These are phyloP conservation scores for Prosopis cineraria DNA, from an alignment of 306 rosid genomes.

Conservation along the genomic window DNA sequence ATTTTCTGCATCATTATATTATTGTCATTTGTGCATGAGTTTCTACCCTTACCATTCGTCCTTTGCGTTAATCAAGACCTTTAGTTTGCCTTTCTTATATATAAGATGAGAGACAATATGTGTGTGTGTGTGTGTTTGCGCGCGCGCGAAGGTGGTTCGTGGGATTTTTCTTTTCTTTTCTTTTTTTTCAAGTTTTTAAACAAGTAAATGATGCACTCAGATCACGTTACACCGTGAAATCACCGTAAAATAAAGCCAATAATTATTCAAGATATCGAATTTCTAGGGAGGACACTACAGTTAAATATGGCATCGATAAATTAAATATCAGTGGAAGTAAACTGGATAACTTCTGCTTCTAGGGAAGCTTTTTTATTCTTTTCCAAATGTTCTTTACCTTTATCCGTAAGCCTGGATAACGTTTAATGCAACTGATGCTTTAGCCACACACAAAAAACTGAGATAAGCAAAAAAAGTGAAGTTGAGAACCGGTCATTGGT, in stretches of 20 bases:
- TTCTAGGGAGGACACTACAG: constrained; percentile 33
- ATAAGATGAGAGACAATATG: constrained; percentile 19
- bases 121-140: too few relatives aligned
- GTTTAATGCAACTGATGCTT: not conserved
- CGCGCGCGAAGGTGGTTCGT: constrained; percentile 2
- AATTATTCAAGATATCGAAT: constrained; percentile 24
- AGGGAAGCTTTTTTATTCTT: not conserved
- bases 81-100: constrained; percentile 38
- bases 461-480: not conserved
- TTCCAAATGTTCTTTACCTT: not conserved
- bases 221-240: not conserved
- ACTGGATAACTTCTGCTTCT: constrained; percentile 20
- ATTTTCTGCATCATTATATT: constrained; percentile 46
- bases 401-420: not conserved
- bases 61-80: constrained; percentile 38
- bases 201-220: not conserved
- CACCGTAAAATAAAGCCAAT: not conserved
- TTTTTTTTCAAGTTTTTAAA: not conserved
- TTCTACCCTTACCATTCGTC: constrained; percentile 45
- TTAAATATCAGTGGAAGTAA: constrained; percentile 71
- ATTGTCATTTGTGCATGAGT: constrained; percentile 48
- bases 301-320: constrained; percentile 47
- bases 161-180: constrained; percentile 7
- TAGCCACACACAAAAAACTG: not conserved
- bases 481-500: not conserved